Conservation (phyloP, 352 stramenopile genomes). For the Globisporangium spinosum region DNA sequence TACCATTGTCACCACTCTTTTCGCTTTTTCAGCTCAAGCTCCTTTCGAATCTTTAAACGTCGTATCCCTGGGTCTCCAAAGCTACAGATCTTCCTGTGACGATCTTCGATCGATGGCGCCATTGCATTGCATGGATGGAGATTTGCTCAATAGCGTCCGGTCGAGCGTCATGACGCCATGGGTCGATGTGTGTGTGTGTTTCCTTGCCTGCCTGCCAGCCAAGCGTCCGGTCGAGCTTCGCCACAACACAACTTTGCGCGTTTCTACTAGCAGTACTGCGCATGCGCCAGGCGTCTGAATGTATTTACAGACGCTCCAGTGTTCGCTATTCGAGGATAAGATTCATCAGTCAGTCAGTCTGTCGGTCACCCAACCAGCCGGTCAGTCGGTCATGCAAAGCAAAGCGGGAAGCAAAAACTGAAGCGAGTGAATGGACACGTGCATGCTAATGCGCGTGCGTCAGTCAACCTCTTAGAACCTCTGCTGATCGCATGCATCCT, state of each 20-base stretch:
- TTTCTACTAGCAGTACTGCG: neutral
- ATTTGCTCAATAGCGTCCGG: neutral
- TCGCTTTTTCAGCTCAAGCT: too few relatives aligned
- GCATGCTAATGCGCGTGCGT: neutral
- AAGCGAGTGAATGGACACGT: neutral
- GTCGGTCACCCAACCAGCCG: too few relatives aligned
- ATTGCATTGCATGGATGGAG: neutral
- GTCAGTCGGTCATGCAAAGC: too few relatives aligned
- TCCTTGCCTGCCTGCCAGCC: neutral
- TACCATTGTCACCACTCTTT: neutral
- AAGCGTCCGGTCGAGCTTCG: neutral
- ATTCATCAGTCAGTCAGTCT: neutral
- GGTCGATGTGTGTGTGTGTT: neutral
- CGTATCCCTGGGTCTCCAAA: neutral
- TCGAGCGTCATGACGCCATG: neutral
- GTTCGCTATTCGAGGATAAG: neutral
- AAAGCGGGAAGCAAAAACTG: neutral
- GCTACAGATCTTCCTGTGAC: neutral
- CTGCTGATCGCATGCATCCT: too few relatives aligned
- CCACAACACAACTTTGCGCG: neutral
- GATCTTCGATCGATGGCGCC: neutral
- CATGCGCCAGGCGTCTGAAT: neutral
- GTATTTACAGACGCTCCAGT: neutral
- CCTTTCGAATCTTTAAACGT: neutral
- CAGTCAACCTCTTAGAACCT: neutral